Evolutionary conservation across 192 early-diverging fungal species (phyloP), one percentile per base, ranked within the genome.

Genomic region (Linnemannia zychae): DNA sequence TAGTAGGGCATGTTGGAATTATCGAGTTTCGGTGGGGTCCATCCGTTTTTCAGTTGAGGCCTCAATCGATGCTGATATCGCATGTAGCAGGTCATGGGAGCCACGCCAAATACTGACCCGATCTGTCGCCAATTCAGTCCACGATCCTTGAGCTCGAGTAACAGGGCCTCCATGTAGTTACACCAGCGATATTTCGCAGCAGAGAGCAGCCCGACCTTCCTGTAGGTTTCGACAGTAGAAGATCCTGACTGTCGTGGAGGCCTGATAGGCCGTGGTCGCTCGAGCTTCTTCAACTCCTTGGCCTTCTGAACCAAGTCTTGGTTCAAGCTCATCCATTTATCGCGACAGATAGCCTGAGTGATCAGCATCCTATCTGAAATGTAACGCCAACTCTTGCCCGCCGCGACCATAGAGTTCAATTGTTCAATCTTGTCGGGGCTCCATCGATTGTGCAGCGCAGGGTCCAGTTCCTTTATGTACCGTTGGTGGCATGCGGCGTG

Each of bases 111-210:
- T 15, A 65, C 40, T 34, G 17, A 57, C n/a, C 70, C 77, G 7
- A 85, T 76, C 57, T 85, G 74, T 28, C 77, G 46, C 83, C 83
- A 85, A 22, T 40, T 76, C 48, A 85, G 38, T 3, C 78, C 83
- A 13, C 74, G 76, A 15, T 49, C 34, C 37, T 28, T 44, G n/a
- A 79, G 73, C 12, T 79, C 69, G 13, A 79, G 2, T 17, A 85
- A 60, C 1, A 79, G 7, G 36, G 74, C 16, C 13, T 85, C 83
- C 22, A 72, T 52, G 13, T 75, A 38, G 24, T 71, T 34, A 16
- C 48, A 40, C 83, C 83, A 85, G 4, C 38, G 49, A 49, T 71
- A 47, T 16, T 34, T 44, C 34, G 38, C 48, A 13, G 16, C 0
- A 0, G 60, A 1, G 13, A 76, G 31, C 36, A 72, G 16, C 44